Conservation (phyloP, 352 stramenopile genomes). For the Pythium dissimile region DNA sequence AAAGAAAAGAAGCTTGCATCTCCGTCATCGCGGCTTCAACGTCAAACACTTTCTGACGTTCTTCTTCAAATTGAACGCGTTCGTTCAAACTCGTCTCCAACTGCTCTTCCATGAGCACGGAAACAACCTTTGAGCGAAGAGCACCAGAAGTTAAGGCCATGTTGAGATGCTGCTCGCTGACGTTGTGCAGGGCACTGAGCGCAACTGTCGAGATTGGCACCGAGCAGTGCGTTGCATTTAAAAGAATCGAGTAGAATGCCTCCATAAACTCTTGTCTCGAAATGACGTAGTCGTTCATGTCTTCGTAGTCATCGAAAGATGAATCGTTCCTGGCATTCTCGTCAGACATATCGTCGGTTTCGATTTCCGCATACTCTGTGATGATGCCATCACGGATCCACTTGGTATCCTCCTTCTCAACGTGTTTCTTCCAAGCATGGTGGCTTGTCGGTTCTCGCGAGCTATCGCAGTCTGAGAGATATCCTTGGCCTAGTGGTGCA, state of each 20-base stretch:
- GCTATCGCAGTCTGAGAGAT: conserved; percentile 71
- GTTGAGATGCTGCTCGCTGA: conserved; percentile 67
- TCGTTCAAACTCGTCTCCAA: conserved; percentile 28
- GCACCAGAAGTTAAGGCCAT: conserved; percentile 50
- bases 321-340: conserved; percentile 20
- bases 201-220: conserved; percentile 65
- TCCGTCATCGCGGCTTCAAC: conserved; percentile 46
- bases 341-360: conserved; percentile 31
- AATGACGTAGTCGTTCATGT: conserved; percentile 61
- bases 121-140: conserved; percentile 50
- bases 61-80: conserved; percentile 37
- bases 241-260: conserved; percentile 30
- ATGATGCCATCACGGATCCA: conserved; percentile 27
- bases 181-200: conserved; percentile 75
- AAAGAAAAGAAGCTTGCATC: conserved; percentile 50
- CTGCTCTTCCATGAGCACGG: conserved; percentile 49
- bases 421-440: conserved; percentile 16
- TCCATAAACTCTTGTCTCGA: conserved; percentile 53
- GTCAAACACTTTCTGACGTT: conserved; percentile 63
- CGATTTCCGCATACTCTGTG: conserved; percentile 11
- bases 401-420: conserved; percentile 36
- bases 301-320: conserved; percentile 12
- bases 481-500: conserved; percentile 52
- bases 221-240: conserved; percentile 25
- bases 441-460: conserved; percentile 26